Evolutionary conservation across 2,329 filamentous ascomycete genomes (phyloP).

Genomic region (Fusarium tricinctum): DNA sequence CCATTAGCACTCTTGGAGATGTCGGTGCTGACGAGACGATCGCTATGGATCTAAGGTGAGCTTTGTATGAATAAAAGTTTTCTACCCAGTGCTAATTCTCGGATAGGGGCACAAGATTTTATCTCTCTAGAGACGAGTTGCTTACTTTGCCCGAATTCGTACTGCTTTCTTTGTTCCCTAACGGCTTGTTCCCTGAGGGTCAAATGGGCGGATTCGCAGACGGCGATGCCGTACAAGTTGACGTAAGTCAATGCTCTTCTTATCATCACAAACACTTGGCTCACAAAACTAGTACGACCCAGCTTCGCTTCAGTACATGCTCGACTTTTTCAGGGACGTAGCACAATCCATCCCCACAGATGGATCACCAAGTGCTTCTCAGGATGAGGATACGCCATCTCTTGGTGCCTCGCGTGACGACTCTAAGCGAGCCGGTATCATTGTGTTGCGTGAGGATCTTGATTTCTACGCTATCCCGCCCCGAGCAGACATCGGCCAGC

Average conservation of each 20-base stretch:
- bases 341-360: slow-evolving; percentile 93
- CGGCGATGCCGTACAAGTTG: slow-evolving; percentile 94
- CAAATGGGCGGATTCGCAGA: slow-evolving; percentile 95
- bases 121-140: slow-evolving; percentile 93
- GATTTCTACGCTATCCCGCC: slow-evolving; percentile 98
- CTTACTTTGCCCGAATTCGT: slow-evolving; percentile 98
- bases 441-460: slow-evolving; percentile 93
- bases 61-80: neutral
- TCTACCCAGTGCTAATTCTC: slow-evolving; percentile 45
- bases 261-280: slow-evolving; percentile 2
- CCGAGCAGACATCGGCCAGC: slow-evolving; percentile 82
- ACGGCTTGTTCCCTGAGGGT: slow-evolving; percentile 96
- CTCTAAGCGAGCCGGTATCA: slow-evolving; percentile 94
- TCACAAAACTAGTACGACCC: slow-evolving; percentile 84
- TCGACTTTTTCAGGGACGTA: slow-evolving; percentile 96
- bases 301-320: slow-evolving; percentile 96
- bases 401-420: slow-evolving; percentile 81
- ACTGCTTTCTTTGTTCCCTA: slow-evolving; percentile 95
- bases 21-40: slow-evolving; percentile 93
- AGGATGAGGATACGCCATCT: slow-evolving; percentile 72
- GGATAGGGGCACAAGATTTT: slow-evolving; percentile 88
- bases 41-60: slow-evolving; percentile 91
- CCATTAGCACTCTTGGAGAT: slow-evolving; percentile 90
- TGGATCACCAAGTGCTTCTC: slow-evolving; percentile 74
- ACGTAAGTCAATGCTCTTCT: slow-evolving; percentile 74